phyloP scores from a whole-genome alignment of 306 rosid species.

The Bauhinia variegata region DNA sequence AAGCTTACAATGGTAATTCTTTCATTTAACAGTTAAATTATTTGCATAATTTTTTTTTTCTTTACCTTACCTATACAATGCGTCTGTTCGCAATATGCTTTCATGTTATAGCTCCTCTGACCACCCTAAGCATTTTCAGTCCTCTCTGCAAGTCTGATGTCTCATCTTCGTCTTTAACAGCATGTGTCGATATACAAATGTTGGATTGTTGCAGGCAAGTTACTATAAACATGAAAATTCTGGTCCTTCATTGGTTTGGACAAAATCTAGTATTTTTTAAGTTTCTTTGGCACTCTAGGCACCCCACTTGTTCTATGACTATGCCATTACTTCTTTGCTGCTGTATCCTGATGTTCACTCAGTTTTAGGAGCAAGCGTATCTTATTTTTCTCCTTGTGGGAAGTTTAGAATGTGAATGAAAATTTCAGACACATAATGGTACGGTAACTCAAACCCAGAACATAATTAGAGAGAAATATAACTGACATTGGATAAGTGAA shows the following conservation, averaged over 20 bases:
- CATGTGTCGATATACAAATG: constrained; percentile 12
- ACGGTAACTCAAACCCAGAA: neutral
- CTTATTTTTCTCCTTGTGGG: constrained; percentile 8
- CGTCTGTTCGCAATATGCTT: constrained; percentile 10
- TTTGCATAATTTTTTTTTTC: neutral
- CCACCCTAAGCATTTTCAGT: constrained; percentile 4
- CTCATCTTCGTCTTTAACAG: constrained; percentile 9
- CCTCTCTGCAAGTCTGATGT: constrained; percentile 10
- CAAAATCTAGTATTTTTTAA: constrained; percentile 19
- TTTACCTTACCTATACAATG: constrained; percentile 15
- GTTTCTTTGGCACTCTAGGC: constrained; percentile 21
- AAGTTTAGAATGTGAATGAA: constrained; percentile 6
- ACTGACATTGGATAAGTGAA: neutral
- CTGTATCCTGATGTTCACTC: neutral
- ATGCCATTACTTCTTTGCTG: neutral
- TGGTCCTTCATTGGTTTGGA: constrained; percentile 28
- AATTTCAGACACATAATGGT: constrained; percentile 2
- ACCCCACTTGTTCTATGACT: constrained; percentile 2
- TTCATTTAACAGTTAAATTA: neutral
- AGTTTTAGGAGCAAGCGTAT: neutral
- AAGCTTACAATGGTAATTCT: constrained; percentile 71
- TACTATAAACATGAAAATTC: neutral
- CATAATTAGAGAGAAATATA: neutral
- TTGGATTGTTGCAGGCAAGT: neutral
- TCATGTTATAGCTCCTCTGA: neutral